Evolutionary conservation across 2,329 filamentous ascomycete species (phyloP), one percentile per base, ranked within the genome.

Genomic region (Fusarium sublunatum): DNA sequence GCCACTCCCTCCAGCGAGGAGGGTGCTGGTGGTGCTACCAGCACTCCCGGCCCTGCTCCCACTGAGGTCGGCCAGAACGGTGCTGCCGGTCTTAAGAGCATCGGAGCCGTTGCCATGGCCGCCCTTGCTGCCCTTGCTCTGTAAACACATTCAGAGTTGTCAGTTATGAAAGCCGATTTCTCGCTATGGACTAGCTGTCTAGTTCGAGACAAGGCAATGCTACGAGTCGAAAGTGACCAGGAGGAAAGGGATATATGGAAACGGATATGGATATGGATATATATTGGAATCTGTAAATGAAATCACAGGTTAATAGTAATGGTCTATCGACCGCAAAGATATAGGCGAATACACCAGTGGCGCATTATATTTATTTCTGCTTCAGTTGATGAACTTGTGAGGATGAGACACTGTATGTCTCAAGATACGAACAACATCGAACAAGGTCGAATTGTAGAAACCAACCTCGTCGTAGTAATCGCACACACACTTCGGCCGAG

Each of bases 121-220:
- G 72, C 65, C 43, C 54, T 76, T 42, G 73, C 64, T 57, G 74
- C 68, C 55, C 52, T 77, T 62, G 75, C 76, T 63, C 74, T 78
- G 74, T 78, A 77, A 77, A 49, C n/a, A 15, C 19, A 40, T 15
- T 50, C 5, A 8, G 29, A 39, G 15, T 22, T 43, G 12, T 53
- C 43, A 43, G 22, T 46, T 39, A 55, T 44, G 56, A 55, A 40
- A 42, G 19, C 36, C 53, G 3, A 19, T 41, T 38, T 19, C 38
- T 54, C 39, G 24, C n/a, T 3, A 19, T 38, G 12, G 15, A 42
- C 40, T 10, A 34, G 35, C 8, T 24, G 38, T 24, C 31, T 32
- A 15, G 48, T 35, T n/a, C 4, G 7, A 41, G 29, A 53, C 19
- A n/a, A 43, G 52, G 52, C 58, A 47, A 31, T 58, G 58, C 48